Percentiles rank a stretch among this genome's conserved stretches.
phyloP scores from a whole-genome alignment of 805 yeast species.

The Kodamaea jinghongensis region DNA sequence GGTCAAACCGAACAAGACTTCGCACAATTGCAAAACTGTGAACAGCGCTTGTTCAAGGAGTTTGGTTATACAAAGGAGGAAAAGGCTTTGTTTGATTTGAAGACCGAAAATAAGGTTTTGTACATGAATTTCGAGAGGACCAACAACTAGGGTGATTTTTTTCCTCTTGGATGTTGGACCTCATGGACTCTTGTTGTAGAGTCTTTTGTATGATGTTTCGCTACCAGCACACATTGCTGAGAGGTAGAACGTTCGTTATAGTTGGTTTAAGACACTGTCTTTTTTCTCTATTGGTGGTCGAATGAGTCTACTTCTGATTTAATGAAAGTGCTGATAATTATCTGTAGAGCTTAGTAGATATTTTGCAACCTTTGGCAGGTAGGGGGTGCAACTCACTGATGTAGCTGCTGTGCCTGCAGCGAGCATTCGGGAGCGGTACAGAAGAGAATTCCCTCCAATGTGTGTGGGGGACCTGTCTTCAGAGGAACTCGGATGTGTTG shows the following conservation, averaged over 20 bases:
- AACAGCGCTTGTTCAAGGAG: constrained; percentile 28
- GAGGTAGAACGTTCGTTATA: constrained; percentile 7
- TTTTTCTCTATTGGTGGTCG: constrained; percentile 17
- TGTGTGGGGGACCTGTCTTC: too few relatives aligned
- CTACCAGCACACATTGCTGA: background rate
- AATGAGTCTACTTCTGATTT: background rate
- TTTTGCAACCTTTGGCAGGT: too few relatives aligned
- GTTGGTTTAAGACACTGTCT: constrained; percentile 14
- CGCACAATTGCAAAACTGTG: constrained; percentile 19
- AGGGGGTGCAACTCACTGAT: too few relatives aligned
- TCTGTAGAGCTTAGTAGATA: too few relatives aligned
- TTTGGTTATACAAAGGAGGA: constrained; percentile 59
- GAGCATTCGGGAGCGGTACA: too few relatives aligned
- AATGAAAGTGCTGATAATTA: too few relatives aligned
- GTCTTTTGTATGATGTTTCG: background rate
- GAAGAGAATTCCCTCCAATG: too few relatives aligned
- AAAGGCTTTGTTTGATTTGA: constrained; percentile 69
- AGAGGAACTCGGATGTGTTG: too few relatives aligned
- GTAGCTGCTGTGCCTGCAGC: too few relatives aligned
- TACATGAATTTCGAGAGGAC: constrained; percentile 60
- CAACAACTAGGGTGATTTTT: background rate
- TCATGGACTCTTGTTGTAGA: constrained; percentile 2
- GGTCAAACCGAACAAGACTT: constrained; percentile 6
- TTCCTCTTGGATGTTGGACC: too few relatives aligned
- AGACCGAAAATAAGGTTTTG: constrained; percentile 63